phyloP scores from a whole-genome alignment of 345 rosid genomes.

The Turritis glabra region DNA sequence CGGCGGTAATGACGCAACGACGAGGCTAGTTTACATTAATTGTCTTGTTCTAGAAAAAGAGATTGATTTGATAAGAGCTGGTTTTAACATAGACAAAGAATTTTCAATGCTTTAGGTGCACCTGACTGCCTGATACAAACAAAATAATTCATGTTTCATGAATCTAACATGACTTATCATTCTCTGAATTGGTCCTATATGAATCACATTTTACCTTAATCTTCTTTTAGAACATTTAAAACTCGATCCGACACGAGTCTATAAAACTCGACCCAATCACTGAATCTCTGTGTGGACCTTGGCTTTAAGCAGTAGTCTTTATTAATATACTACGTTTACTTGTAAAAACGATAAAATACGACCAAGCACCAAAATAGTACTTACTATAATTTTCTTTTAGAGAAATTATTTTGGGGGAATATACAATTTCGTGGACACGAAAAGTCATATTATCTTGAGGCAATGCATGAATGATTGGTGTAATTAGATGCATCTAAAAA shows the following conservation, averaged over 20 bases:
- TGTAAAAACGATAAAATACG: not conserved
- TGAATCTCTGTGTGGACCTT: slow-evolving; percentile 19
- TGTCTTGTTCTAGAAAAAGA: not conserved
- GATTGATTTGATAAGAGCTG: not conserved
- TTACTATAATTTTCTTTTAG: not conserved
- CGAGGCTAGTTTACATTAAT: not conserved
- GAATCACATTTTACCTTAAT: not conserved
- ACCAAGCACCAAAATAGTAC: slow-evolving; percentile 14
- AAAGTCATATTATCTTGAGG: slow-evolving; percentile 36
- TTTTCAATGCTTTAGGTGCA: not conserved
- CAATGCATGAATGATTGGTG: slow-evolving; percentile 23
- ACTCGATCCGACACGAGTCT: not conserved
- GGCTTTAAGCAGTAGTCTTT: slow-evolving; percentile 8
- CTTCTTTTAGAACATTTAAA: not conserved
- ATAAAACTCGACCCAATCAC: not conserved
- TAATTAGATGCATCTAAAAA: slow-evolving; percentile 33
- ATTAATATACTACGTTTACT: not conserved
- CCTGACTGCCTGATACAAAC: too few species aligned
- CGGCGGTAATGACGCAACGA: not conserved
- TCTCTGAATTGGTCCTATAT: not conserved
- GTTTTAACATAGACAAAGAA: not conserved
- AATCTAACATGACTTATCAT: not conserved
- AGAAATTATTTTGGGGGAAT: not conserved
- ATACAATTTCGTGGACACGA: slow-evolving; percentile 27
- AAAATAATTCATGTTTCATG: not conserved